phyloP scores from a whole-genome alignment of 2,329 filamentous ascomycete species.

The Beauveria rudraprayagi region DNA sequence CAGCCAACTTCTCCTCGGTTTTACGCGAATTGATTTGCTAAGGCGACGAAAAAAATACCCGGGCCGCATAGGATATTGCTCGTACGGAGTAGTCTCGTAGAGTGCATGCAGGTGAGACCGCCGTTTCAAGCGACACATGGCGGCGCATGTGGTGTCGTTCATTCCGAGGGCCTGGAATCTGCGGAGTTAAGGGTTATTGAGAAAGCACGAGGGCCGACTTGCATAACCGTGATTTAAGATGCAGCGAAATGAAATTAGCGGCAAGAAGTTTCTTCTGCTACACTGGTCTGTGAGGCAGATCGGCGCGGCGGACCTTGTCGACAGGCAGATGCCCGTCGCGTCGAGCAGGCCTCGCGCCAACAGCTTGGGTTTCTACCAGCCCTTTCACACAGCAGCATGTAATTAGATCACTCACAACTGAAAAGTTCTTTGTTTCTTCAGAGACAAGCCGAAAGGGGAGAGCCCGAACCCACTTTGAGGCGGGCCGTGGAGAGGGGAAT shows the following conservation, averaged over 20 bases:
- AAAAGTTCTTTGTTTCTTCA: not conserved
- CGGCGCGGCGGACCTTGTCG: not conserved
- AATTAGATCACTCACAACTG: not conserved
- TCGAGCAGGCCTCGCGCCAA: not conserved
- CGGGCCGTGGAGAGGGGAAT: not conserved
- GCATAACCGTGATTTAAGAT: not conserved
- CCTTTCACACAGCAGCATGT: not conserved
- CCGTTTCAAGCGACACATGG: slow-evolving; percentile 2
- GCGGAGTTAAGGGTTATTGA: not conserved
- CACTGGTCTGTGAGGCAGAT: not conserved
- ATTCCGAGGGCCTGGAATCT: slow-evolving; percentile 6
- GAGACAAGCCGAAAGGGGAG: not conserved
- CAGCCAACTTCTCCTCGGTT: not conserved
- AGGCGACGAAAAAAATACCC: not conserved
- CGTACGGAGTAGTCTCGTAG: too few species aligned
- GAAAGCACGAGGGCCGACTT: not conserved
- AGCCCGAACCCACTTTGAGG: not conserved
- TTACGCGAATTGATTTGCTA: not conserved
- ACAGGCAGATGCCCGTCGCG: not conserved
- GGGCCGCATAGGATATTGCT: not conserved
- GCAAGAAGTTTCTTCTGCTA: not conserved
- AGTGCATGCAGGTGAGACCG: not conserved
- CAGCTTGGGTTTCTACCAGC: slow-evolving; percentile 3
- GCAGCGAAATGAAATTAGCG: not conserved
- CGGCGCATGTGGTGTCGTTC: slow-evolving; percentile 5